Evolutionary conservation across 257 asterid species (phyloP), one percentile per base, ranked within the genome.

Genomic region (Solanum virginianum): DNA sequence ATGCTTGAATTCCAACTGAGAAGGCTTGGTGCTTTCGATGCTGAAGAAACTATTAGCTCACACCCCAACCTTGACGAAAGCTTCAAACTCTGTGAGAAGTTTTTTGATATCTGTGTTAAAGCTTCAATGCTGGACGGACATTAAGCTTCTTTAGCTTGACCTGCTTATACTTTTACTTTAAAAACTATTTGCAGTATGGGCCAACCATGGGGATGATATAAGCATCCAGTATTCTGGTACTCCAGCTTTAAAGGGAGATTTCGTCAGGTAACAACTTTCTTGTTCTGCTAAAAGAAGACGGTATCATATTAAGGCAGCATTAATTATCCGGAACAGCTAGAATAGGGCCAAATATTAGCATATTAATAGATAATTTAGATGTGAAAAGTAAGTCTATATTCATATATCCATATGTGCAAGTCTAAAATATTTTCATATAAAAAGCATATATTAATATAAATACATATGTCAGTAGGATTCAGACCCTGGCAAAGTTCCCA

Each of bases 161-260:
- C 82, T 36, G 26, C 2, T 77, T 51, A 16, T 84, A 86, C 80
- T 60, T 85, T 86, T 80, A 62, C 84, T 57, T 74, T 88, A 66
- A 84, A 79, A 86, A 82, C 83, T 75, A 69, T 85, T 85, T 89
- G 84, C 94, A 97, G 99, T 94, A 90, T 97, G 99, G 98, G 98
- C 98, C 85, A 92, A 92, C 87, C 98, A 94, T 83, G 99, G 99
- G 53, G 99, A 97, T 89, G 99, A 93, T 81, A 86, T 97, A 56
- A 97, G 99, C 92, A 92, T 95, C 85, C 98, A 97, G 88, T 97
- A 97, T 85, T 87, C 97, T 87, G 98, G 99, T 56, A 97, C 99
- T 85, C 98, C 97, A 32, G 99, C 99, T 74, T 87, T 97, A 70
- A 97, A 97, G 88, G 99, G 99, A 86, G 99, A 97, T 86, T 93